Base-by-base conservation (phyloP, 768 basidiomycete species). In the Suillus lakei region DNA sequence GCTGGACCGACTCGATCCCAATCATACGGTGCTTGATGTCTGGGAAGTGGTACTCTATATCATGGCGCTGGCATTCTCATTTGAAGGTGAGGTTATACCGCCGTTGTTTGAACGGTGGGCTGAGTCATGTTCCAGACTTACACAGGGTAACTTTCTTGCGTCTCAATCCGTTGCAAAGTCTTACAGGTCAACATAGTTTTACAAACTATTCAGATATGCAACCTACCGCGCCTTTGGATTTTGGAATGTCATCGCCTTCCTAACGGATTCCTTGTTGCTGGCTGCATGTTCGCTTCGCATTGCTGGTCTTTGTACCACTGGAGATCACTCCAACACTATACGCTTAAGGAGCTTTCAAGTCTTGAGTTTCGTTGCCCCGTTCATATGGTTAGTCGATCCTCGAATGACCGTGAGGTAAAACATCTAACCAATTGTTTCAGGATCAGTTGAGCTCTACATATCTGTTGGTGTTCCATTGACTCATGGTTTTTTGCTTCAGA, bases 11-110 rank as follows among this genome's bases (percentile, higher is more conserved):
- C 72, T 94, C 32, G 85, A 90, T 67, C 84, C 88, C 15, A 73
- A 79, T 12, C 82, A 81, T 43, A 69, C 71, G 60, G 77, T 78
- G n/a, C 80, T 95, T 28, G 95, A 97, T 72, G 78, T 72, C 53
- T 98, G 91, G 90, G 96, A 98, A 77, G 77, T 88, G 60, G 71
- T 88, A 12, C 80, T 98, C 32, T 98, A 98, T 73, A 71, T 88
- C 44, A 84, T 98, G 86, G 85, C 88, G 1, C 71, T 94, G 13
- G 83, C 95, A 1, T 96, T 95, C 67, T 80, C 87, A 21, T 71
- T 92, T 53, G 95, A 98, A 86, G 91, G 95, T 91, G 23, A 70
- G 66, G 80, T 72, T 65, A n/a, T 60, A 12, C 48, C 16, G 56
- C 53, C 61, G n/a, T 26, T 68, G 61, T 26, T 80, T 86, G 74